Conservation (phyloP, 495 filamentous ascomycete species). For the Talaromyces adpressus region DNA sequence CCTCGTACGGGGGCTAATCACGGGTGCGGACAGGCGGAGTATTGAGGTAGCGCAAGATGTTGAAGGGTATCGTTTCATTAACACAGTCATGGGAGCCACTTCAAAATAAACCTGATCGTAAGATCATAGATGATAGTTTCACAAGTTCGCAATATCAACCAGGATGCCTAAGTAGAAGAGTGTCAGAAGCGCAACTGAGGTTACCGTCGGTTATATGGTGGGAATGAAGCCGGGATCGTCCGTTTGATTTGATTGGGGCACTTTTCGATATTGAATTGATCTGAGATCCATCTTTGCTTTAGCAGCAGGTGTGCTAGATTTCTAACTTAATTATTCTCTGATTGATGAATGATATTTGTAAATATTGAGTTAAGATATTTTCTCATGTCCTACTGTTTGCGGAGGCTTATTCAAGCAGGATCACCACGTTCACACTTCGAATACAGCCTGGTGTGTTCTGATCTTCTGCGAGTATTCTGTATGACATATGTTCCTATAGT, state of each 20-base stretch:
- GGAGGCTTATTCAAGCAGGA: neutral
- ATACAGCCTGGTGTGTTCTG: neutral
- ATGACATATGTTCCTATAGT: neutral
- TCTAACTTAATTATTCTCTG: neutral
- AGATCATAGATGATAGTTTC: neutral
- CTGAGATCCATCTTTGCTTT: neutral
- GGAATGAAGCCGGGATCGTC: neutral
- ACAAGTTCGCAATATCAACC: neutral
- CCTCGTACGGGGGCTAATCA: neutral
- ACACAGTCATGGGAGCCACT: neutral
- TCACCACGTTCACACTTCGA: neutral
- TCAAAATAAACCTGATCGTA: neutral
- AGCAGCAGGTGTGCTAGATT: neutral
- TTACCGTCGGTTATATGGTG: neutral
- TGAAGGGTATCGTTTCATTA: neutral
- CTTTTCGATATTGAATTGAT: neutral
- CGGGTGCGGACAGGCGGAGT: neutral
- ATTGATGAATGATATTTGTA: neutral
- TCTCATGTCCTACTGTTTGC: neutral
- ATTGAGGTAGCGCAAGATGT: neutral
- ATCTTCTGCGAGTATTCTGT: neutral
- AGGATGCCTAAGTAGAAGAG: neutral
- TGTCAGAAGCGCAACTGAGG: neutral
- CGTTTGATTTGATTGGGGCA: slow-evolving; percentile 1
- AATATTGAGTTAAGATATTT: neutral